Base-by-base conservation (phyloP, 495 filamentous ascomycete genomes). In the Cudoniella acicularis region DNA sequence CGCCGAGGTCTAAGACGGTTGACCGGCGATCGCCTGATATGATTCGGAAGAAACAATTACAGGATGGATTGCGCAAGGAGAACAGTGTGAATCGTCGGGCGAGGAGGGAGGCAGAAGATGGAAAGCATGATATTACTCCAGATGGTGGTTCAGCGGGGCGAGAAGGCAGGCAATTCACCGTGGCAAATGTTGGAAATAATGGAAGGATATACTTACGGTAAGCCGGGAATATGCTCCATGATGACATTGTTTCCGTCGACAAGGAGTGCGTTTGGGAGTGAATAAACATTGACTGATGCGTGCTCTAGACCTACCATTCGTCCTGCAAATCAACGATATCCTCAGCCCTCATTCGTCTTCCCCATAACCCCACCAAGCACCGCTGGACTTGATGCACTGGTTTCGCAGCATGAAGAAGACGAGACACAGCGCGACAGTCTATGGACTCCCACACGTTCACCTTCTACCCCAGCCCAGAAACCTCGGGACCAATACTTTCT, bases 171-270 rank as follows among this genome's bases (percentile, higher is more conserved):
- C 88, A 94, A 67, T 98, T 96, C 72, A 90, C 91, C 10, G 93
- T 97, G 56, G 91, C 89, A 22, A 97, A 96, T 74, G 88, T 98
- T 56, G 92, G 92, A 48, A 89, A 91, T 68, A 93, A 94, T 75
- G 93, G 93, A 36, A 87, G 87, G 72, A 92, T 98, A 70, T 98
- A 94, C 71, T 75, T 98, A 58, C 90, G 92, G 93, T 96, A 88
- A 69, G 82, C 69, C 64, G 56, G 17, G 25, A 30, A 49, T 9
- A 9, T 41, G 47, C 40, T 16, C 47, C 13, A 52, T 64, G 41
- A 51, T 25, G 46, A 17, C 45, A 18, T 54, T 55, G 50, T 55
- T 54, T 59, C 50, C 24, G 46, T 16, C 4, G 6, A 24, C 8
- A 42, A 17, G 51, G 11, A 36, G 4, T 1, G 25, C 26, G 49